Base-by-base conservation (phyloP, 352 stramenopile species). In the Phytophthora sp. region DNA sequence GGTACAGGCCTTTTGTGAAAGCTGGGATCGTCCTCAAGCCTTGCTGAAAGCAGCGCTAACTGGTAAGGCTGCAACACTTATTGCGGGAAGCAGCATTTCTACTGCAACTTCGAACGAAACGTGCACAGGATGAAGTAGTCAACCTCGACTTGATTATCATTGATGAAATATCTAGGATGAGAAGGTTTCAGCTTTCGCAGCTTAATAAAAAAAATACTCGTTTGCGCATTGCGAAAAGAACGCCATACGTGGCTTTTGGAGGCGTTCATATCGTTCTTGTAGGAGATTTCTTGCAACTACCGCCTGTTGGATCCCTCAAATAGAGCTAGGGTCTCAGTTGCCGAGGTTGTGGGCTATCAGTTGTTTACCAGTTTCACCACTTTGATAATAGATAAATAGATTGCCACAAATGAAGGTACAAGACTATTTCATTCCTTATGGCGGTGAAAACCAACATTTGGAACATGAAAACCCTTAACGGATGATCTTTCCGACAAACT, bases 131-230 rank as follows among this genome's bases (percentile, higher is more conserved):
- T 35, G 5, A 12, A 15, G 7, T 55, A 26, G 12, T 15, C 20
- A 20, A 51, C 8, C 13, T 56, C 7, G 54, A 56, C n/a, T 21
- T 56, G 27, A 31, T 56, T 27, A 18, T 55, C 11, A 55, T 63
- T 15, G 54, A 63, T 17, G 54, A 63, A 21, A 27, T 56, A 7
- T 63, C 44, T 4, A 44, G 37, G 52, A 60, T 60, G 52, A 24
- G 15, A 26, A 60, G 44, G 7, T 27, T 28, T 27, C 39, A 60
- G 21, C 17, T 42, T 3, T 21, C 15, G 17, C 41, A 52, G 23
- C 30, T 60, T 9, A 39, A 60, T 35, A 52, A 50, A 27, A n/a
- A n/a, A n/a, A n/a, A n/a, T n/a, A n/a, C n/a, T 13, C n/a, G 13
- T 21, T 51, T 34, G 9, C 27, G 2, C 5, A 6, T 31, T 35